Evolutionary conservation across 805 yeast species (phyloP), one percentile per base, ranked within the genome.

Genomic region (Myxozyma melibiosi): DNA sequence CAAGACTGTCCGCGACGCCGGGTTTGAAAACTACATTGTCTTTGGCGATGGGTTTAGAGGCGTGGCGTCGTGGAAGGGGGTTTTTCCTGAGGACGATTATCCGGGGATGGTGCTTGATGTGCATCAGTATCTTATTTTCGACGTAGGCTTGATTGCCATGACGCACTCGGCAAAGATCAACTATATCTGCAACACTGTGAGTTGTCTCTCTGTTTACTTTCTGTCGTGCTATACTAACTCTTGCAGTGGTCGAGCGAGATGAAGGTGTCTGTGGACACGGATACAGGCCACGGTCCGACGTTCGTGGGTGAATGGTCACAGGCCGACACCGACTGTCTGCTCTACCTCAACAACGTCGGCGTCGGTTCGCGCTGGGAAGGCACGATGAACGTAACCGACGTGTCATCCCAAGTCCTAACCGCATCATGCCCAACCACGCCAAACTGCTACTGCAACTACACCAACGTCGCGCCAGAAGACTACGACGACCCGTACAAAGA

Each of bases 221-320:
- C 16, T 13, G 8, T 14, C 7, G 6, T 14, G 48, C 3, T 28
- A 24, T 41, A 20, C 33, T 37, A 14, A 38, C 31, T 20, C 18
- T 16, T n/a, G 34, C 44, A 81, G 74, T 59, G 88, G 88, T 71
- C 76, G 82, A 65, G 66, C 70, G 51, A 76, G 81, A 71, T 58
- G 74, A 50, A 75, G 83, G 52, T 84, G 79, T 65, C 80, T 77
- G 41, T 90, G 80, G 67, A 67, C 85, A 18, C 54, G 16, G 62
- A 25, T 84, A 84, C 73, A 67, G 78, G 68, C 86, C 86, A 72
- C 82, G 90, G 86, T 76, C 80, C 65, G n/a, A 67, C 72, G 2
- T 73, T 89, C 38, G 80, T 82, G 37, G 96, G 96, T 61, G 96
- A 89, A 73, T 89, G 90, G 86, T 75, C 85, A 25, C 91, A 88